A percentile compares a stretch with the other conserved stretches of the same genome.
These are phyloP conservation scores for Adenanthera pavonina DNA, from an alignment of 306 rosid species.

Conservation along the genomic window DNA sequence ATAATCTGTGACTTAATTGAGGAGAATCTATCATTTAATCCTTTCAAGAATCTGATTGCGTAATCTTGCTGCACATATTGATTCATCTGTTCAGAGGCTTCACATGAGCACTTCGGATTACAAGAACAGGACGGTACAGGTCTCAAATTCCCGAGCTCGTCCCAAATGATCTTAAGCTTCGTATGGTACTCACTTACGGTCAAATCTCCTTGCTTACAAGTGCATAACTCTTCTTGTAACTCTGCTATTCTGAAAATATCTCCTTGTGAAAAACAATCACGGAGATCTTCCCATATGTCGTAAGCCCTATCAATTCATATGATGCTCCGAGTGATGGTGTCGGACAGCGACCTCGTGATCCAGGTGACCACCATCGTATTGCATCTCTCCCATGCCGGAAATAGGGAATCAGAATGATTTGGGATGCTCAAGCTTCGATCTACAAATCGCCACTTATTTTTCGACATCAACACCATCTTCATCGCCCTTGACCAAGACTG, in stretches of 20 bases:
- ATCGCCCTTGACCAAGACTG: background rate
- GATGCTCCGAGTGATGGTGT: background rate
- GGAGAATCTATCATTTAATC: too few species aligned
- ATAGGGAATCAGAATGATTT: too few species aligned
- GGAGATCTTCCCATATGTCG: background rate
- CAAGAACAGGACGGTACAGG: background rate
- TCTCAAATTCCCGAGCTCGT: rapidly evolving
- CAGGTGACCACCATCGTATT: too few species aligned
- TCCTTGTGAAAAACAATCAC: background rate
- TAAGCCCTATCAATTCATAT: background rate
- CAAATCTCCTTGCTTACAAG: background rate
- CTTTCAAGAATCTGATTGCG: too few species aligned
- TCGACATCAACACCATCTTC: too few species aligned
- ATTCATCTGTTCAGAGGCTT: too few species aligned
- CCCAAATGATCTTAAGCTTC: background rate
- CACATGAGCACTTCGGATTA: background rate
- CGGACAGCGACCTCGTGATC: background rate
- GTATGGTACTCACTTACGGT: background rate
- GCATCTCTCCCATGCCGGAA: too few species aligned
- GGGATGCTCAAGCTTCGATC: too few species aligned
- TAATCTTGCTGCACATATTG: too few species aligned
- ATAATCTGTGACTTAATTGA: too few species aligned
- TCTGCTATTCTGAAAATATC: background rate
- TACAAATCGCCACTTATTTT: too few species aligned
- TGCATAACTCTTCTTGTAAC: background rate